Evolutionary conservation across 176 grass and related monocot genomes (phyloP), one percentile per base, ranked within the genome.

Genomic region (Rhynchospora tenuis): DNA sequence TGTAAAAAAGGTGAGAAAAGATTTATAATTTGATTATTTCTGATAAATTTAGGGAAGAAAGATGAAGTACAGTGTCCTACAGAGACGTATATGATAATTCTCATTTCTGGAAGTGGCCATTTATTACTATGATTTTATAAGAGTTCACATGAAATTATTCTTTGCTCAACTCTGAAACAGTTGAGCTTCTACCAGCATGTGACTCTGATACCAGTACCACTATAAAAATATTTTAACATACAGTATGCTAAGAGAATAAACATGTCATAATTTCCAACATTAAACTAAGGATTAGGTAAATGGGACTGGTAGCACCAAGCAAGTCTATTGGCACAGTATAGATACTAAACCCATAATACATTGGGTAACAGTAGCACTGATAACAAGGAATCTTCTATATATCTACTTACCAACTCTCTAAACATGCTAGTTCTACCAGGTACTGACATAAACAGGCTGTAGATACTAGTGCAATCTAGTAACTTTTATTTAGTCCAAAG

Each of bases 401-500:
- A 38, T 71, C 6, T 71, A 15, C 43, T 45, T 71, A 71, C 67
- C 38, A 22, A 45, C 20, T 17, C 20, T 7, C 43, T 12, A 46
- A 69, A 71, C 31, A 71, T 44, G 38, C 38, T 22, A 45, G 38
- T 71, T 70, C 52, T 23, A 77, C 47, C 11, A 74, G 20, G 71
- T 74, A 74, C 22, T 6, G 22, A 52, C 10, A 54, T 27, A 74
- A 51, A 52, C 71, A 74, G 20, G 13, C 19, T 67, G 8, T 19
- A 57, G 16, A 33, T 11, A 61, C 31, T 23, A 26, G 20, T 81
- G 60, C 2, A 52, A 29, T 19, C 67, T 26, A 26, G 56, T 28
- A 59, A 76, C 22, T 67, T 67, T 26, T n/a, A 80, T 80, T 80
- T 51, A 52, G 29, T 67, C 45, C 33, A 26, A 82, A 77, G 55